Conservation (phyloP, 2,329 filamentous ascomycete genomes). For the Rosellinia necatrix region DNA sequence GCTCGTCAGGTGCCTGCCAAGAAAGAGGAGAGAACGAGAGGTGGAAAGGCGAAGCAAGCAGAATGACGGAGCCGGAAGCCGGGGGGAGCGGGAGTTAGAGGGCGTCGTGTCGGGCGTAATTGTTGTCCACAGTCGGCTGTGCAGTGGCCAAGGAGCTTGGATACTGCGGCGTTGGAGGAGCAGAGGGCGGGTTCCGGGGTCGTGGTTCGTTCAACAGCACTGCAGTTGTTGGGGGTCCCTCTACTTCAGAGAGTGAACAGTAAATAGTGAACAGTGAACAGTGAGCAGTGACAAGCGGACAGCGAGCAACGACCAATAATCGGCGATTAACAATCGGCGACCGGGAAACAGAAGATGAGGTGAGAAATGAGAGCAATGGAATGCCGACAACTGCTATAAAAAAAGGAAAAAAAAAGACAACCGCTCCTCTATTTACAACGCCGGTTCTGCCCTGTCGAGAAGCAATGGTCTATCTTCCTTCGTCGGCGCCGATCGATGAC, state of each 20-base stretch:
- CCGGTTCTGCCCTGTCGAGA: neutral
- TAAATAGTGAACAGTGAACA: neutral
- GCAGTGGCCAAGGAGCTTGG: too few species aligned
- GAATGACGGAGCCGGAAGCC: neutral
- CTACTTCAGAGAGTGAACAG: neutral
- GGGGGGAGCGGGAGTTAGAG: neutral
- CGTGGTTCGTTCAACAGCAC: neutral
- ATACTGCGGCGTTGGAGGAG: neutral
- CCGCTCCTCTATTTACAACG: slow-evolving; percentile 18
- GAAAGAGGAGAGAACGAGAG: slow-evolving; percentile 22
- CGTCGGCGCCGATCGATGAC: slow-evolving; percentile 14
- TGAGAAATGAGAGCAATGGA: neutral
- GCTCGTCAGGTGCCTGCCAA: slow-evolving; percentile 30
- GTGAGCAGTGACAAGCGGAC: neutral
- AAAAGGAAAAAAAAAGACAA: too few species aligned
- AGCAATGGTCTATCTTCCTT: slow-evolving; percentile 8
- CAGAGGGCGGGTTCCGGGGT: neutral
- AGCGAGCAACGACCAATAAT: neutral
- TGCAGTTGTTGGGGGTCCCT: neutral
- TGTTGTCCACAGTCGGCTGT: too few species aligned
- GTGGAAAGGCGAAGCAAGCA: neutral
- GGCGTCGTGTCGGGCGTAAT: too few species aligned
- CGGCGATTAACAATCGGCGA: too few species aligned
- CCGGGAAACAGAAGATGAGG: too few species aligned
- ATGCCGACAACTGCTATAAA: neutral